Conservation (phyloP, 2,329 filamentous ascomycete genomes). For the Alternaria tenuissima region DNA sequence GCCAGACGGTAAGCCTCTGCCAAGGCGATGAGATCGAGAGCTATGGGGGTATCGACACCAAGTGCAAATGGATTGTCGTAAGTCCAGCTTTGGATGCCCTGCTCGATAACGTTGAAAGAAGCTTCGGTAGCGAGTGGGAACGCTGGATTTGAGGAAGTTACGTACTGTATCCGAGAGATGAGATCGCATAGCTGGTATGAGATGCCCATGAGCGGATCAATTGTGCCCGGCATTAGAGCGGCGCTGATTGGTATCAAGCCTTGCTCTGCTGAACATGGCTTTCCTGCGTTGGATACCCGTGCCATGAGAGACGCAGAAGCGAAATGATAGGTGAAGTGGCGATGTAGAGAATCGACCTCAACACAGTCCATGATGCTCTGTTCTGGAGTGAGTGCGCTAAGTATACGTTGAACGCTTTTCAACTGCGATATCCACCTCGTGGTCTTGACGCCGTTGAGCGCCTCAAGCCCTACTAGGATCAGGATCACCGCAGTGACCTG, state of each 20-base stretch:
- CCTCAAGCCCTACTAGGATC: slow-evolving; percentile 46
- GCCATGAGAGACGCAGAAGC: slow-evolving; percentile 48
- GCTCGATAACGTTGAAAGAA: slow-evolving; percentile 43
- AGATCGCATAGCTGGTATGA: slow-evolving; percentile 46
- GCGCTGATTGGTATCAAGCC: slow-evolving; percentile 29
- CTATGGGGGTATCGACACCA: slow-evolving; percentile 41
- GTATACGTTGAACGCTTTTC: slow-evolving; percentile 43
- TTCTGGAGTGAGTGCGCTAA: slow-evolving; percentile 36
- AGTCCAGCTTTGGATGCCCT: slow-evolving; percentile 43
- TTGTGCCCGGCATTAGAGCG: slow-evolving; percentile 33
- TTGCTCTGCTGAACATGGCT: slow-evolving; percentile 26
- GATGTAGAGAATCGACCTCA: slow-evolving; percentile 45
- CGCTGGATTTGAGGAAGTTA: slow-evolving; percentile 41
- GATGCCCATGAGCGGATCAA: slow-evolving; percentile 50
- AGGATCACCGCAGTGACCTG: slow-evolving; percentile 47
- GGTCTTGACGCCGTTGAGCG: slow-evolving; percentile 45
- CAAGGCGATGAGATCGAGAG: slow-evolving; percentile 47
- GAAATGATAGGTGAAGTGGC: slow-evolving; percentile 50
- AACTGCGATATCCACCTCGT: slow-evolving; percentile 49
- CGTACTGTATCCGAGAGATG: slow-evolving; percentile 46
- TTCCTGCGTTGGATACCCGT: slow-evolving; percentile 30
- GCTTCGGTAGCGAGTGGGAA: slow-evolving; percentile 46
- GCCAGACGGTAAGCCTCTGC: slow-evolving; percentile 47
- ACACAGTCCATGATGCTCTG: slow-evolving; percentile 36
- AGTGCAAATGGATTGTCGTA: slow-evolving; percentile 45